These are phyloP conservation scores for Halophytophthora batemanensis DNA, from an alignment of 352 stramenopile species.

Conservation along the genomic window DNA sequence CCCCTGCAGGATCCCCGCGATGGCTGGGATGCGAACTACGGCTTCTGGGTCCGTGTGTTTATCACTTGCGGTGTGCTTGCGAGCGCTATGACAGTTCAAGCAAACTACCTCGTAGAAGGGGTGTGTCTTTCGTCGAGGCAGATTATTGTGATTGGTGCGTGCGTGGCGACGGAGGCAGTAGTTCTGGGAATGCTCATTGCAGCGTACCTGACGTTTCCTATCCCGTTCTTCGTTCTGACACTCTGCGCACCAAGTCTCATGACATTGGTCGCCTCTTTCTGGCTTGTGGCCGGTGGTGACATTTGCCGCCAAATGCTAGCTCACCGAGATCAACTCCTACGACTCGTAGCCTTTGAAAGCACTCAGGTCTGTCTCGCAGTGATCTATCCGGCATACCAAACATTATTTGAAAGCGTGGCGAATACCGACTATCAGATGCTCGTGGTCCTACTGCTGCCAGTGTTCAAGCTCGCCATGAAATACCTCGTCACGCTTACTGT, in stretches of 20 bases:
- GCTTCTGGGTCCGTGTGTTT: constrained; percentile 6
- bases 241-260: constrained; percentile 2
- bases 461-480: constrained; percentile 10
- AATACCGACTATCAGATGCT: constrained; percentile 1
- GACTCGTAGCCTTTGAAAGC: not conserved
- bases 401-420: not conserved
- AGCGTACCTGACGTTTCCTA: constrained; percentile 4
- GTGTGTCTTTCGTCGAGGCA: not conserved
- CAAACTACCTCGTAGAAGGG: not conserved
- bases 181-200: not conserved
- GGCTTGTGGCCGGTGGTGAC: not conserved
- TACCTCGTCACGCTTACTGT: constrained; percentile 4
- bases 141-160: not conserved
- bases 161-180: not conserved
- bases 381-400: constrained; percentile 7
- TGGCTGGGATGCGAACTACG: constrained; percentile 5
- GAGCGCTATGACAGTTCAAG: constrained; percentile 1
- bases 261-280: constrained; percentile 4
- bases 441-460: constrained; percentile 6
- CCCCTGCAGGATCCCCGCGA: constrained; percentile 3
- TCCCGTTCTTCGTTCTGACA: constrained; percentile 9
- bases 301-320: constrained; percentile 1
- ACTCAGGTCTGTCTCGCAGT: constrained; percentile 3
- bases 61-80: constrained; percentile 1
- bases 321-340: not conserved